Evolutionary conservation across 106 monocot genomes (phyloP).

Genomic region (Triglochin maritima): DNA sequence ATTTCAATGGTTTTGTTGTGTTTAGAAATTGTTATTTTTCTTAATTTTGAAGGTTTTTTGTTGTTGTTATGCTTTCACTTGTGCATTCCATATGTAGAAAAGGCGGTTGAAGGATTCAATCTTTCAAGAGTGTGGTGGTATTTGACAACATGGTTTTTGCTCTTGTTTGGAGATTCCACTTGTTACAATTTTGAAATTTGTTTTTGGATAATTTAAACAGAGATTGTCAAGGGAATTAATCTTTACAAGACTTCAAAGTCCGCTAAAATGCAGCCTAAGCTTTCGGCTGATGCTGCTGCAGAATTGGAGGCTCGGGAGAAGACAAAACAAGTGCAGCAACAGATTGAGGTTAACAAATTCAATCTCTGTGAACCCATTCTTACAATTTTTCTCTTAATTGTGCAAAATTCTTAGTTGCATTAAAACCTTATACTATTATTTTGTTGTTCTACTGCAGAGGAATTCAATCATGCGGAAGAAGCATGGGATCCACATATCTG

Average conservation of each 20-base stretch:
- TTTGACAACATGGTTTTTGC: too few species aligned
- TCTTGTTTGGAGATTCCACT: too few species aligned
- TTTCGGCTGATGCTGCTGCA: conserved; percentile 1
- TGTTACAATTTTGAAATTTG: background rate
- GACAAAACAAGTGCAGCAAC: conserved; percentile 44
- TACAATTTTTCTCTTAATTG: background rate
- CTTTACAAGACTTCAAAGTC: conserved; percentile 42
- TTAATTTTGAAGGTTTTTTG: too few species aligned
- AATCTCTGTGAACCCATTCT: background rate
- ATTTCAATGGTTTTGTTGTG: too few species aligned
- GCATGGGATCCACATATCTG: conserved; percentile 77
- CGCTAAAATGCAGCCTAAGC: background rate
- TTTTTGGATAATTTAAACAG: conserved; percentile 4
- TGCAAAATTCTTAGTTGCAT: background rate
- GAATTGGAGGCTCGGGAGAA: conserved; percentile 2
- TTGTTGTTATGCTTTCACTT: too few species aligned
- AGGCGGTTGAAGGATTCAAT: too few species aligned
- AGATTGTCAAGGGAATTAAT: conserved; percentile 52
- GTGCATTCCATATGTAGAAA: too few species aligned
- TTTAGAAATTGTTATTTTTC: too few species aligned
- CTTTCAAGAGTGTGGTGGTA: too few species aligned
- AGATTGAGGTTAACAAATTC: conserved; percentile 54
- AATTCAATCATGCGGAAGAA: conserved; percentile 67
- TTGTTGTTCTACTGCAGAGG: conserved; percentile 23
- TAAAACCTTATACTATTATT: background rate